Conservation (phyloP, 2,329 filamentous ascomycete genomes). For the Mycogone perniciosa region DNA sequence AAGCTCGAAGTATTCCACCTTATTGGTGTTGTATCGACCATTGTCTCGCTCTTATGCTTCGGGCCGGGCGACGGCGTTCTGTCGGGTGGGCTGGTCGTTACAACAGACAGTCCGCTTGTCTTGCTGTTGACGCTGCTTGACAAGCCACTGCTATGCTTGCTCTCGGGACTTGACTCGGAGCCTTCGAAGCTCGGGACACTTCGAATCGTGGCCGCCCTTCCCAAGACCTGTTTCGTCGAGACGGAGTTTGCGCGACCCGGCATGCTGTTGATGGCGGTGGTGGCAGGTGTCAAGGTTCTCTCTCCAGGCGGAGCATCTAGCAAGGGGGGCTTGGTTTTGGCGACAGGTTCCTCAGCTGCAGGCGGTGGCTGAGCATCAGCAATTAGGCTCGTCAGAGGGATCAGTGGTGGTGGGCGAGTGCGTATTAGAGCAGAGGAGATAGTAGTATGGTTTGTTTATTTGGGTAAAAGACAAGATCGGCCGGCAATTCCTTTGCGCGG, state of each 20-base stretch:
- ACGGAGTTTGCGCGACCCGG: conserved; percentile 26
- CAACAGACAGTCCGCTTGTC: conserved; percentile 40
- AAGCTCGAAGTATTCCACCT: conserved; percentile 28
- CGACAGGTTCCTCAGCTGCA: conserved; percentile 1
- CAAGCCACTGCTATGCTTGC: conserved; percentile 47
- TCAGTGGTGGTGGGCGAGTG: not conserved
- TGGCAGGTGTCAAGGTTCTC: conserved; percentile 33
- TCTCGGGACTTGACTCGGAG: conserved; percentile 39
- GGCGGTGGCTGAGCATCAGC: conserved; percentile 17
- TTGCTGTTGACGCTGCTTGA: conserved; percentile 53
- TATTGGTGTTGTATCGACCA: conserved; percentile 20
- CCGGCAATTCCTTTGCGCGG: no score
- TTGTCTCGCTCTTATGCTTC: conserved; percentile 30
- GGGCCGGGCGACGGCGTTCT: conserved; percentile 25
- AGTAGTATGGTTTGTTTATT: not conserved
- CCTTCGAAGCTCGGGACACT: conserved; percentile 51
- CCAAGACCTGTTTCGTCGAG: conserved; percentile 26
- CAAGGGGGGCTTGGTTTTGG: conserved; percentile 10
- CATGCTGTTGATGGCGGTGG: conserved; percentile 36
- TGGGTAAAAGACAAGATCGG: no score
- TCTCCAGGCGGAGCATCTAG: conserved; percentile 24
- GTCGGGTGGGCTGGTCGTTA: conserved; percentile 29
- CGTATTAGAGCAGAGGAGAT: not conserved
- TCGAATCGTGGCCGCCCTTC: conserved; percentile 44
- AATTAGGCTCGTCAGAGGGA: not conserved